Evolutionary conservation across 768 basidiomycete species (phyloP).

Genomic region (Rhodotorula graminis): DNA sequence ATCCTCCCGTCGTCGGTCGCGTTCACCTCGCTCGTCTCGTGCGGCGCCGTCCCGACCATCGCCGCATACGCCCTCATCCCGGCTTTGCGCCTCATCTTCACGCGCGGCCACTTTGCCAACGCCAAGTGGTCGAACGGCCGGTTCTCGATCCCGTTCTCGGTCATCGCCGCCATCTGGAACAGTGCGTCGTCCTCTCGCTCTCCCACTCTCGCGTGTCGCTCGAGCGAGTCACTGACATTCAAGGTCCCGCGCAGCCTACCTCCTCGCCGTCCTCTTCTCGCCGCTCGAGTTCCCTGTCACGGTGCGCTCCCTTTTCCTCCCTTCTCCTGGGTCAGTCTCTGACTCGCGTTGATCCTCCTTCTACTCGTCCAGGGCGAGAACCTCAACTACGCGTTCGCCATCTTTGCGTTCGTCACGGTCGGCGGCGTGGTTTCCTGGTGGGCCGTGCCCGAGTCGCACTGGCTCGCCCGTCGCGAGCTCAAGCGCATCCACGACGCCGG

Average conservation of each 20-base stretch:
- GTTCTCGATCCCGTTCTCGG: slow-evolving; percentile 64
- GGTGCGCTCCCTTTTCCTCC: no score
- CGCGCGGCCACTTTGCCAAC: slow-evolving; percentile 65
- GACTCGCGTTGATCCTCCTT: no score
- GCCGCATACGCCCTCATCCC: slow-evolving; percentile 82
- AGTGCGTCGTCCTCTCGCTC: slow-evolving; percentile 44
- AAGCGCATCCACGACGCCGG: background rate
- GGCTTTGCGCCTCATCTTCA: slow-evolving; percentile 68
- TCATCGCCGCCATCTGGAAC: slow-evolving; percentile 66
- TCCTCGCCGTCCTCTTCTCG: slow-evolving; percentile 49
- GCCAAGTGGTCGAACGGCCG: slow-evolving; percentile 70
- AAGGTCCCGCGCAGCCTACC: slow-evolving; percentile 28
- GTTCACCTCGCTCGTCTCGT: slow-evolving; percentile 83
- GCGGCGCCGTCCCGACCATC: slow-evolving; percentile 77
- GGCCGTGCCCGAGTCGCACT: slow-evolving; percentile 69
- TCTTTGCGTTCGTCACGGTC: slow-evolving; percentile 71
- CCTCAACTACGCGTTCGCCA: slow-evolving; percentile 80
- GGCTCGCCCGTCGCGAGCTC: slow-evolving; percentile 53
- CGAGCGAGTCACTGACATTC: background rate
- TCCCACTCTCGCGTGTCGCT: background rate
- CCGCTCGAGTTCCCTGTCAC: slow-evolving; percentile 83
- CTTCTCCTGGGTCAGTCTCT: no score
- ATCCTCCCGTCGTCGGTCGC: slow-evolving; percentile 86
- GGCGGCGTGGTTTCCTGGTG: slow-evolving; percentile 74
- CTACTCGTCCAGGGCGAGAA: slow-evolving; percentile 50